These are phyloP conservation scores for Lepraria neglecta DNA, from an alignment of 495 filamentous ascomycete species.

Conservation along the genomic window DNA sequence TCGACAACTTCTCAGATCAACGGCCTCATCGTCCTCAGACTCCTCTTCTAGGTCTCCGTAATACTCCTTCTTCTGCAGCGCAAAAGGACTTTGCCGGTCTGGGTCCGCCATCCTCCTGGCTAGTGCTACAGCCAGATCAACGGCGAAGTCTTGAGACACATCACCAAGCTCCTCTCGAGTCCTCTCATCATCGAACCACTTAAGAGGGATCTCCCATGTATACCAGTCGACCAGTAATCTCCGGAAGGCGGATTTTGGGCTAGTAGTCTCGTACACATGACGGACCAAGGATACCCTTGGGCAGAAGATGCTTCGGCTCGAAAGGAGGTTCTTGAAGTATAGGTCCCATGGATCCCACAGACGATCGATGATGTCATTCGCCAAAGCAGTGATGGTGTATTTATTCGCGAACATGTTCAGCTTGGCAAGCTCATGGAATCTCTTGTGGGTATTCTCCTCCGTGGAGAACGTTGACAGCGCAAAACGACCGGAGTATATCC, in stretches of 20 bases:
- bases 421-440: constrained; percentile 2
- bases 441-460: neutral
- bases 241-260: neutral
- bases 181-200: neutral
- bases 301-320: neutral
- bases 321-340: too few relatives aligned
- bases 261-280: constrained; percentile 7
- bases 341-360: neutral
- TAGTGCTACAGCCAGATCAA: neutral
- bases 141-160: neutral
- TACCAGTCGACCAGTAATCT: constrained; percentile 9
- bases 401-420: constrained; percentile 17
- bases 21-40: neutral
- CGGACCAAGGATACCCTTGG: constrained; percentile 6
- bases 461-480: neutral
- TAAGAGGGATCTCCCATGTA: constrained; percentile 7
- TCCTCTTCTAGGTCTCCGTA: neutral
- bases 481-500: constrained; percentile 11
- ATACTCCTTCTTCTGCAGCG: neutral
- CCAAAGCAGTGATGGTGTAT: constrained; percentile 1
- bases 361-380: neutral
- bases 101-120: neutral
- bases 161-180: neutral
- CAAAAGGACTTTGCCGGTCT: neutral
- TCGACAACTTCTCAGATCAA: neutral